phyloP scores from a whole-genome alignment of 2,329 filamentous ascomycete species.

The Leptoxyphium fumago region DNA sequence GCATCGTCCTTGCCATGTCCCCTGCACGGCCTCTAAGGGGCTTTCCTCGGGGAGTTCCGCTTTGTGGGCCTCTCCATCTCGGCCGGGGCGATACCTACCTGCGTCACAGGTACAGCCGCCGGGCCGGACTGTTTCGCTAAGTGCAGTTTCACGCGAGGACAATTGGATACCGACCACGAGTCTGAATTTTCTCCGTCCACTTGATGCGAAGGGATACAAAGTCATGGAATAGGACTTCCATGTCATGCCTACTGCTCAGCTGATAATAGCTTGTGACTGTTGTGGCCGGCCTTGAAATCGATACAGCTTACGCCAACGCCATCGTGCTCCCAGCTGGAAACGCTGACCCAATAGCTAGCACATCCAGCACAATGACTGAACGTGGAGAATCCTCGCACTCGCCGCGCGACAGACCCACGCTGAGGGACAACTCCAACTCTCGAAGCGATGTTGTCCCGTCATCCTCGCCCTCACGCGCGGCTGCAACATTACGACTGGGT shows the following conservation, averaged over 20 bases:
- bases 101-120: too few species aligned
- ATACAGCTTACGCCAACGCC: not conserved
- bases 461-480: slow-evolving; percentile 31
- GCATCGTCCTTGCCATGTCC: too few species aligned
- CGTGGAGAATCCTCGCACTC: not conserved
- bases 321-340: not conserved
- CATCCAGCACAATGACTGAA: not conserved
- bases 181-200: not conserved
- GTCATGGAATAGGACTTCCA: too few species aligned
- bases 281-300: not conserved
- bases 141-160: too few species aligned
- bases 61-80: too few species aligned
- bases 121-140: too few species aligned
- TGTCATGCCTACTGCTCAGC: not conserved
- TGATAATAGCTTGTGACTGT: not conserved
- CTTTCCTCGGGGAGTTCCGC: too few species aligned
- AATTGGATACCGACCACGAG: not conserved
- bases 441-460: not conserved
- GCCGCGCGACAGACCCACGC: not conserved
- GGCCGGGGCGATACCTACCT: too few species aligned
- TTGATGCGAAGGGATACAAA: not conserved
- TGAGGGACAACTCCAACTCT: not conserved
- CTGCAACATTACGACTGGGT: slow-evolving; percentile 19
- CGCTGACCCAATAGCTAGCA: not conserved
- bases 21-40: too few species aligned